Evolutionary conservation across 2,329 filamentous ascomycete species (phyloP).

Genomic region (Fusarium anguioides): DNA sequence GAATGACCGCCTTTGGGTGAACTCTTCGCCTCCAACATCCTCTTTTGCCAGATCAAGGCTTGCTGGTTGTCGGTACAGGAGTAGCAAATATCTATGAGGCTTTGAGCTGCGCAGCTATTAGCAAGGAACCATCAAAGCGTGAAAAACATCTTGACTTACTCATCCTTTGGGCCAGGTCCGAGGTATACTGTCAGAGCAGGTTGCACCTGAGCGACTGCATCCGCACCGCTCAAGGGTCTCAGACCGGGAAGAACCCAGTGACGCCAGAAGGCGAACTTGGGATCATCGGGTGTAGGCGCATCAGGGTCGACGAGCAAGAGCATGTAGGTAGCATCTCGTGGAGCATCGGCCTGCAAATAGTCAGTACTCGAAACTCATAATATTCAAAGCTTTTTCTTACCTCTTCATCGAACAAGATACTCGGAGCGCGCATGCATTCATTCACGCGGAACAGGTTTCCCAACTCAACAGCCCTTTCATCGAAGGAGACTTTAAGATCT

Average conservation of each 20-base stretch:
- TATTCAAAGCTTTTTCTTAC: not conserved
- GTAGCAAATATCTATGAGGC: slow-evolving; percentile 60
- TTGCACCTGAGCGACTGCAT: slow-evolving; percentile 46
- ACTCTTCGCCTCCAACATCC: slow-evolving; percentile 60
- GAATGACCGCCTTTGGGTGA: slow-evolving; percentile 58
- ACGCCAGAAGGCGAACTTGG: slow-evolving; percentile 66
- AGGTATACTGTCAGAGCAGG: slow-evolving; percentile 56
- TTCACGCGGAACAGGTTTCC: slow-evolving; percentile 55
- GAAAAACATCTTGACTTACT: slow-evolving; percentile 49
- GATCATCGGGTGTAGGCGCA: slow-evolving; percentile 65
- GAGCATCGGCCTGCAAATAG: slow-evolving; percentile 35
- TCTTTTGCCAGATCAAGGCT: slow-evolving; percentile 51
- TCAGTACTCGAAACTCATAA: not conserved
- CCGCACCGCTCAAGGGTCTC: slow-evolving; percentile 45
- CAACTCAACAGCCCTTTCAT: slow-evolving; percentile 48
- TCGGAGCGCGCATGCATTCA: slow-evolving; percentile 53
- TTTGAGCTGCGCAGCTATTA: slow-evolving; percentile 52
- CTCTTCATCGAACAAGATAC: slow-evolving; percentile 51
- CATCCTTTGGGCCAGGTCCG: slow-evolving; percentile 58
- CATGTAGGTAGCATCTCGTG: slow-evolving; percentile 53
- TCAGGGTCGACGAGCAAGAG: slow-evolving; percentile 65
- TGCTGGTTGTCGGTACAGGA: slow-evolving; percentile 56
- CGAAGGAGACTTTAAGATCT: slow-evolving; percentile 52
- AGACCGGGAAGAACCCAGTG: slow-evolving; percentile 63
- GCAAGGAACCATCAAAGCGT: not conserved